These are phyloP conservation scores for Infundibulicybe gibba DNA, from an alignment of 768 basidiomycete species.

Conservation along the genomic window DNA sequence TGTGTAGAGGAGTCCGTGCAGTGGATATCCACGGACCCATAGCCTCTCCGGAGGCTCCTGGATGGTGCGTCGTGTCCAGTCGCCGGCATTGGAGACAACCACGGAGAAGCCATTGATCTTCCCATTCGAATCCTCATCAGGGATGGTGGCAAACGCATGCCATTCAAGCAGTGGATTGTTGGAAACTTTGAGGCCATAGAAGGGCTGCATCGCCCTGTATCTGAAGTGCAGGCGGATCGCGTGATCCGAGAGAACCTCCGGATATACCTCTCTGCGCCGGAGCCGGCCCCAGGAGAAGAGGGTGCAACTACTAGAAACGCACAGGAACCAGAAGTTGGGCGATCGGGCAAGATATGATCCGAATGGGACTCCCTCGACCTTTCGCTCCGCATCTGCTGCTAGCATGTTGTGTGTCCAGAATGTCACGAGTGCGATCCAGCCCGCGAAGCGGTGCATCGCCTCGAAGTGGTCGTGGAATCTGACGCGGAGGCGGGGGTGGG, in stretches of 20 bases:
- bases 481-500: no score
- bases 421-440: no score
- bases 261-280: constrained; percentile 41
- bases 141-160: constrained; percentile 32
- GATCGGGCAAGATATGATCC: constrained; percentile 39
- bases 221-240: constrained; percentile 53
- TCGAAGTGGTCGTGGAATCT: no score
- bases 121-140: constrained; percentile 27
- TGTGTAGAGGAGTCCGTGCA: no score
- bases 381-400: no score
- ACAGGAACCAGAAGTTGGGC: constrained; percentile 46
- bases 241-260: constrained; percentile 48
- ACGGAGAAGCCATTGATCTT: constrained; percentile 40
- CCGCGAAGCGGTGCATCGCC: no score
- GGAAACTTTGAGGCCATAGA: constrained; percentile 28
- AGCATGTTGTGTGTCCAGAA: no score
- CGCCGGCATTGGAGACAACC: constrained; percentile 52
- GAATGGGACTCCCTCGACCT: constrained; percentile 27
- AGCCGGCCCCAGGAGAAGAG: constrained; percentile 51
- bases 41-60: constrained; percentile 47
- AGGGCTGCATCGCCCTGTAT: constrained; percentile 33
- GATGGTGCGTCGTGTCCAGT: constrained; percentile 51
- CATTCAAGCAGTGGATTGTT: constrained; percentile 41
- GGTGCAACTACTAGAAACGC: constrained; percentile 33
- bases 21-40: no score